Evolutionary conservation across 2,329 filamentous ascomycete genomes (phyloP).

Genomic region (Pseudocercospora cruenta): DNA sequence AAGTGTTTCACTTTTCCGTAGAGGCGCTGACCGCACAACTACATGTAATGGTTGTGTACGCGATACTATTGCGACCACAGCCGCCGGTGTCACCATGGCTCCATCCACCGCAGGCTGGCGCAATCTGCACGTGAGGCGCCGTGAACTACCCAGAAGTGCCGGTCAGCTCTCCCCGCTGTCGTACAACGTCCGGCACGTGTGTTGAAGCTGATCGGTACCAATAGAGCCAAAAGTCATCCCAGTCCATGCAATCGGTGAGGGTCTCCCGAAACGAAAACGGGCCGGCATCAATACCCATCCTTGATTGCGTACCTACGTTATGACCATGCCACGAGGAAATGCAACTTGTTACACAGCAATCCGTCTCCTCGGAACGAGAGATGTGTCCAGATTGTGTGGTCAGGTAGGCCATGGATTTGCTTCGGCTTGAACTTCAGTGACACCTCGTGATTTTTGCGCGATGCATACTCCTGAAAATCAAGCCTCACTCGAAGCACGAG

Average conservation of each 20-base stretch:
- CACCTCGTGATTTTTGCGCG: background rate
- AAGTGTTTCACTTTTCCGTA: constrained; percentile 7
- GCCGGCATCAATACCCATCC: background rate
- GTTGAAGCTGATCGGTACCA: constrained; percentile 9
- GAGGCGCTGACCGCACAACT: background rate
- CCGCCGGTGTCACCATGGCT: background rate
- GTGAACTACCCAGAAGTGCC: constrained; percentile 10
- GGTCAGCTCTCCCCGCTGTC: constrained; percentile 11
- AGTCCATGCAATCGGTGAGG: constrained; percentile 5
- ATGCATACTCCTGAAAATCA: background rate
- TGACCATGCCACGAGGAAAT: constrained; percentile 2
- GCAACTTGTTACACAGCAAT: background rate
- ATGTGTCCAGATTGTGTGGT: background rate
- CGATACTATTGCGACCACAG: background rate
- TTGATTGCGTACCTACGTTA: constrained; percentile 7
- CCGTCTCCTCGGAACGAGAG: background rate
- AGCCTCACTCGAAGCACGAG: constrained; percentile 1
- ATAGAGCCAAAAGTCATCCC: constrained; percentile 1
- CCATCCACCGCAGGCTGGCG: background rate
- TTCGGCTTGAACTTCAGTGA: background rate
- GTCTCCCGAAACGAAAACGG: constrained; percentile 11
- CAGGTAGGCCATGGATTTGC: background rate
- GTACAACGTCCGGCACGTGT: constrained; percentile 16
- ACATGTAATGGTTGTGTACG: background rate
- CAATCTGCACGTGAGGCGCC: constrained; percentile 13